Conservation (phyloP, 1,284 basidiomycete species). For the Rhodotorula sp. region DNA sequence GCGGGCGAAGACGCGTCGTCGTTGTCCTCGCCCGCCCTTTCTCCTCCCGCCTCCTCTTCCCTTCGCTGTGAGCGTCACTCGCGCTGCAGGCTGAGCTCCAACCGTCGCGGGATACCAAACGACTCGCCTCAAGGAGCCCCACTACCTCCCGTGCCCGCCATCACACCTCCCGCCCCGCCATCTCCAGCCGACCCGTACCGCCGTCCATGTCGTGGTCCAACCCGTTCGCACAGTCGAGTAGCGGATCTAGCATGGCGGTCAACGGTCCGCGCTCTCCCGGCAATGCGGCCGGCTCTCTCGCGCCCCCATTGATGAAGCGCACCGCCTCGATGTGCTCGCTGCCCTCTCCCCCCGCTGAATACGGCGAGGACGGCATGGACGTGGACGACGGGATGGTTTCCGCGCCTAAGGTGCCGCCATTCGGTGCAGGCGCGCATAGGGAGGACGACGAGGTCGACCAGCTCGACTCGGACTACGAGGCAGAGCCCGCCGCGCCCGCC, state of each 20-base stretch:
- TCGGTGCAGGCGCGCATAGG: neutral
- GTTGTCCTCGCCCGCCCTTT: neutral
- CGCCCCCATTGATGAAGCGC: neutral
- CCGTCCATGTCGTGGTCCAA: neutral
- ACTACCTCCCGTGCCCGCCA: neutral
- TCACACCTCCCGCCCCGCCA: neutral
- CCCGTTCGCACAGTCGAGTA: neutral
- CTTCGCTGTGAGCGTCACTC: neutral
- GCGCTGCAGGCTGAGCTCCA: neutral
- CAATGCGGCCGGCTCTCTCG: constrained; percentile 3
- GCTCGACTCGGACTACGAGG: constrained; percentile 17
- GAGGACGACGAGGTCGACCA: constrained; percentile 25
- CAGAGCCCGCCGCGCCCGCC: neutral
- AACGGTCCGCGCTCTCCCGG: neutral
- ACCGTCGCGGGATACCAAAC: neutral
- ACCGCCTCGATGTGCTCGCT: constrained; percentile 24
- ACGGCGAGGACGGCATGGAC: constrained; percentile 11
- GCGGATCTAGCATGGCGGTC: neutral
- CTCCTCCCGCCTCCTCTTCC: neutral
- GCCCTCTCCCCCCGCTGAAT: constrained; percentile 28
- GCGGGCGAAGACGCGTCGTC: neutral
- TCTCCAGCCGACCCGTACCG: neutral
- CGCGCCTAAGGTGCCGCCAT: neutral
- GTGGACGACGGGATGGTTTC: neutral
- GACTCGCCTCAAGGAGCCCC: neutral